Conservation (phyloP, 2,329 filamentous ascomycete genomes). For the Botryotinia globosa region DNA sequence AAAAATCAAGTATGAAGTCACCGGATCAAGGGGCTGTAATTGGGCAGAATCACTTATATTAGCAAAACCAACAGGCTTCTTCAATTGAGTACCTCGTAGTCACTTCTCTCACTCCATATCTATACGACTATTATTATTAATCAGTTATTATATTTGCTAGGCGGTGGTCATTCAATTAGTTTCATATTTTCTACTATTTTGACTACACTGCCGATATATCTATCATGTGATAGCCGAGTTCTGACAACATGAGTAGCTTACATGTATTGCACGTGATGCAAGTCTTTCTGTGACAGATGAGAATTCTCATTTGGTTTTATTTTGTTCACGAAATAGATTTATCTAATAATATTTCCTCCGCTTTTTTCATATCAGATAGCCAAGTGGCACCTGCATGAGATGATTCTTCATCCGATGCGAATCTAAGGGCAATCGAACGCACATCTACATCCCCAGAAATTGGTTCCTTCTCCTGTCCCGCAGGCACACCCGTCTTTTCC, state of each 20-base stretch:
- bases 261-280: too few relatives aligned
- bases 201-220: too few relatives aligned
- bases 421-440: not conserved
- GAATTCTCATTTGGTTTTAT: not conserved
- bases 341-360: not conserved
- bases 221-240: too few relatives aligned
- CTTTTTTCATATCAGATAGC: not conserved
- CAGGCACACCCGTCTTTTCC: not conserved
- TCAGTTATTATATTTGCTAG: too few relatives aligned
- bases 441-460: constrained; percentile 10
- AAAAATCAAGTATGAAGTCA: not conserved
- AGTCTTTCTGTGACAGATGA: not conserved
- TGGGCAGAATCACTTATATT: not conserved
- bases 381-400: not conserved
- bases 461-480: not conserved
- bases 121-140: not conserved
- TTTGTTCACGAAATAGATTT: not conserved
- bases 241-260: too few relatives aligned
- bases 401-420: not conserved
- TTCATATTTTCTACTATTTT: too few relatives aligned
- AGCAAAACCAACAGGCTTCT: not conserved
- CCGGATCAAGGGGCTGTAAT: not conserved
- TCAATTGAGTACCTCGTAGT: too few relatives aligned
- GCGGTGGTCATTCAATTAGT: too few relatives aligned
- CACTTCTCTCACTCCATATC: not conserved